phyloP scores from a whole-genome alignment of 129 eudicot genomes.

The Chrysanthemum makinoi region DNA sequence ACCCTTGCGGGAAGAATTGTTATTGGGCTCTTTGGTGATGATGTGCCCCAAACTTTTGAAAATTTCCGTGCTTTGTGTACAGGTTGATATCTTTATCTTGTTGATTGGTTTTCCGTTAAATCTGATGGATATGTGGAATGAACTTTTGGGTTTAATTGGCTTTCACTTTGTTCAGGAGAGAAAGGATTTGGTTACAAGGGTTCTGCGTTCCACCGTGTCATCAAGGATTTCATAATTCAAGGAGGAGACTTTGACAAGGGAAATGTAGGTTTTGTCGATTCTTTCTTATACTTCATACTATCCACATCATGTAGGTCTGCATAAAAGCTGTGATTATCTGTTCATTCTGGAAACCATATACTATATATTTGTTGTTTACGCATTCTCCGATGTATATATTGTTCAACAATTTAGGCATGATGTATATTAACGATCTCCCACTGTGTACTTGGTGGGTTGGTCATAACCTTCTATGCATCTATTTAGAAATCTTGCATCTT shows the following conservation, averaged over 20 bases:
- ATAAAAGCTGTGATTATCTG: neutral
- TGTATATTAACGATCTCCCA: too few relatives aligned
- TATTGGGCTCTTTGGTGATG: conserved; percentile 90
- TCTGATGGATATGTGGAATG: neutral
- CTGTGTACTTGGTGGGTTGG: neutral
- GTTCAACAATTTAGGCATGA: neutral
- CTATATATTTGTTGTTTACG: neutral
- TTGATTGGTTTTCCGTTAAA: neutral
- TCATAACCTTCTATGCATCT: neutral
- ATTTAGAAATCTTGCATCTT: too few relatives aligned
- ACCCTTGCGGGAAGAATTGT: conserved; percentile 74
- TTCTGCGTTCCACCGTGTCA: too few relatives aligned
- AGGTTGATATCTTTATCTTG: conserved; percentile 38
- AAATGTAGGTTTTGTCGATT: conserved; percentile 15
- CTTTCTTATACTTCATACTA: neutral
- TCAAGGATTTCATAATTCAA: too few relatives aligned
- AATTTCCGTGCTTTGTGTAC: conserved; percentile 97
- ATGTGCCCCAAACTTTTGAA: conserved; percentile 85
- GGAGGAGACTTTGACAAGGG: too few relatives aligned
- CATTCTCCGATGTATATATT: neutral
- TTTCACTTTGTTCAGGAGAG: neutral
- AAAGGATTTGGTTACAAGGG: too few relatives aligned
- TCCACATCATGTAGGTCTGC: neutral
- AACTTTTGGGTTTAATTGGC: conserved; percentile 9
- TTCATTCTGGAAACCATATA: conserved; percentile 1